Evolutionary conservation across 164 flowering plant genomes (phyloP).

Genomic region (Macadamia tetraphylla): DNA sequence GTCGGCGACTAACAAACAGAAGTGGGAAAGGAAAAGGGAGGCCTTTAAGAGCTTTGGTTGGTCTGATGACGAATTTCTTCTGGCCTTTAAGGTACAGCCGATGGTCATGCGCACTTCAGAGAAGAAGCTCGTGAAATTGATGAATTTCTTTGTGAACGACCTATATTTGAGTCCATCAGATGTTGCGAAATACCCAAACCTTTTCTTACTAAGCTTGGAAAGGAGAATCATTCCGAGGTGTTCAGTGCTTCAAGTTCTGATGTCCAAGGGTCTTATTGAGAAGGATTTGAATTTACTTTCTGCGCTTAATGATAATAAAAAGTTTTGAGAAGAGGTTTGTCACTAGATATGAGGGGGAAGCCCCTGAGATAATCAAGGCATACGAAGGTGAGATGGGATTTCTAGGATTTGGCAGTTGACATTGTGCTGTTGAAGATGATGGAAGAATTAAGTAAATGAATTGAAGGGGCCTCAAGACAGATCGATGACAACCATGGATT

Average conservation of each 20-base stretch:
- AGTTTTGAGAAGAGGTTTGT: not conserved
- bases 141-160: conserved; percentile 5
- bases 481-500: not conserved
- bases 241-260: not conserved
- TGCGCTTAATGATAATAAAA: not conserved
- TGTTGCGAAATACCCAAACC: conserved; percentile 6
- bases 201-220: not conserved
- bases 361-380: not conserved
- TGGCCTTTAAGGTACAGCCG: not conserved
- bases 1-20: not conserved
- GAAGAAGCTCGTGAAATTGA: conserved; percentile 4
- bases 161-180: conserved; percentile 5
- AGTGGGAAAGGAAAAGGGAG: conserved; percentile 5
- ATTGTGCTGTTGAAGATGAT: not conserved
- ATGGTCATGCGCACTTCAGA: conserved; percentile 6
- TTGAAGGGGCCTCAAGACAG: not conserved
- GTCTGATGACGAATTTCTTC: conserved; percentile 1
- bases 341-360: not conserved
- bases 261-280: not conserved
- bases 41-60: conserved; percentile 15
- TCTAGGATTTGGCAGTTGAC: not conserved
- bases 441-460: not conserved
- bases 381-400: not conserved
- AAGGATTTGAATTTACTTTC: not conserved
- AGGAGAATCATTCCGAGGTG: not conserved